Base-by-base conservation (phyloP, 164 flowering plant genomes). In the Platanus orientalis region DNA sequence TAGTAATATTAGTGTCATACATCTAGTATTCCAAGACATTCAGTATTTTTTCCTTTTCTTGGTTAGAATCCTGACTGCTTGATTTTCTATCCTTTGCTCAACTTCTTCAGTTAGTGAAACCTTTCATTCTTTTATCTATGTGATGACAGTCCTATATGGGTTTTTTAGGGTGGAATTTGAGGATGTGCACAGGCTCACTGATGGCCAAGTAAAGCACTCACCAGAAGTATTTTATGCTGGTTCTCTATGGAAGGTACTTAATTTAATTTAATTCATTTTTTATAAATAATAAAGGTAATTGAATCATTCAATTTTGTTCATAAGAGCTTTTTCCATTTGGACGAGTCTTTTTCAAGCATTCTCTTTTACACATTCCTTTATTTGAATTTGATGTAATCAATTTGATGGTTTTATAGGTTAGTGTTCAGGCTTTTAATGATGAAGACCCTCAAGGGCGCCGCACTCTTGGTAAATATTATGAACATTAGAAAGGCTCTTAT, bases 401-500 rank as follows among this genome's bases (percentile, higher is more conserved):
- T 23, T 48, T 45, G 21, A 30, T 27, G 59, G 61, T 60, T 63
- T 48, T 65, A 24, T 62, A 95, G 99, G 86, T 95, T 7, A 95
- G 96, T 64, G 88, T 88, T 59, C 99, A 95, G 73, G 99, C 99
- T 76, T 95, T 95, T 64, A 87, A 81, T 67, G 99, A 95, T 73
- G 97, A 95, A 85, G 99, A 95, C 74, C 99, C 96, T 69, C 99
- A 92, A 75, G 97, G 99, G 40, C 96, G 96, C 26, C 82, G 99
- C 3, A 95, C 99, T 23, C 96, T 95, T 66, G 99, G 99, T 95
- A 85, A n/a, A 66, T 42, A 24, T 74, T 73, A 68, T 40, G 19
- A 39, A 5, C 42, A 25, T 3, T 54, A 4, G 27, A 57, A 61
- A 17, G 19, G 20, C 34, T n/a, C 7, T 56, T 42, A 25, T 63